phyloP scores from a whole-genome alignment of 2,329 filamentous ascomycete species.

The Hypoxylon sp. region DNA sequence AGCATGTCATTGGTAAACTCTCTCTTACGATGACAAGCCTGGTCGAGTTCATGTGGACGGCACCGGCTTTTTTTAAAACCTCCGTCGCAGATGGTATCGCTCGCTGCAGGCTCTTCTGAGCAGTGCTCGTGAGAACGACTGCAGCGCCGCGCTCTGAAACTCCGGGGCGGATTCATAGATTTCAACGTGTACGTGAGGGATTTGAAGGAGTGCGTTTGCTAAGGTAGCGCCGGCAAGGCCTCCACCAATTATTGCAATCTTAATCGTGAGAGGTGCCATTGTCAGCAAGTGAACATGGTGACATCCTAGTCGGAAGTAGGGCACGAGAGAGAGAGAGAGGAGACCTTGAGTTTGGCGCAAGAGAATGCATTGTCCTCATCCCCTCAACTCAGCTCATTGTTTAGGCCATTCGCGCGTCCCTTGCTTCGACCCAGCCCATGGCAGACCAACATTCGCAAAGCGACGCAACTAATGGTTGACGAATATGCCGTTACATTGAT shows the following conservation, averaged over 20 bases:
- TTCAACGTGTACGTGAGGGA: slow-evolving; percentile 8
- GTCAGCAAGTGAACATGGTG: background rate
- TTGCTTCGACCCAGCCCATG: too few relatives aligned
- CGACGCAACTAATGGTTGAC: too few relatives aligned
- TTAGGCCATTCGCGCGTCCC: too few relatives aligned
- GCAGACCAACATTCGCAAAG: too few relatives aligned
- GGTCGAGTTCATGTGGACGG: slow-evolving; percentile 19
- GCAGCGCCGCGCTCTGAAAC: slow-evolving; percentile 30
- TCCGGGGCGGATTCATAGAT: slow-evolving; percentile 28
- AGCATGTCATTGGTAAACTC: background rate
- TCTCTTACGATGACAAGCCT: slow-evolving; percentile 14
- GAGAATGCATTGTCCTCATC: too few relatives aligned
- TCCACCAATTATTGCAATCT: slow-evolving; percentile 23
- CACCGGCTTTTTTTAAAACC: slow-evolving; percentile 16
- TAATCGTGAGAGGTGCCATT: background rate
- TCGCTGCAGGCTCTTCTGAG: background rate
- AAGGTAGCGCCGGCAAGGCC: slow-evolving; percentile 21
- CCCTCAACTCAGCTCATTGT: too few relatives aligned
- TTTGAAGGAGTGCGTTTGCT: slow-evolving; percentile 19
- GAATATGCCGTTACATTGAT: too few relatives aligned
- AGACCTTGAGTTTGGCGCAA: too few relatives aligned
- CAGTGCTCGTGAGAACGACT: slow-evolving; percentile 2
- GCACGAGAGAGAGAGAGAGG: too few relatives aligned
- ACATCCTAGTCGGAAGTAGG: too few relatives aligned
- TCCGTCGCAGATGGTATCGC: slow-evolving; percentile 11